A percentile compares a stretch with the other conserved stretches of the same genome.
Evolutionary conservation across 495 filamentous ascomycete species (phyloP).

Genomic region (Cudoniella acicularis): DNA sequence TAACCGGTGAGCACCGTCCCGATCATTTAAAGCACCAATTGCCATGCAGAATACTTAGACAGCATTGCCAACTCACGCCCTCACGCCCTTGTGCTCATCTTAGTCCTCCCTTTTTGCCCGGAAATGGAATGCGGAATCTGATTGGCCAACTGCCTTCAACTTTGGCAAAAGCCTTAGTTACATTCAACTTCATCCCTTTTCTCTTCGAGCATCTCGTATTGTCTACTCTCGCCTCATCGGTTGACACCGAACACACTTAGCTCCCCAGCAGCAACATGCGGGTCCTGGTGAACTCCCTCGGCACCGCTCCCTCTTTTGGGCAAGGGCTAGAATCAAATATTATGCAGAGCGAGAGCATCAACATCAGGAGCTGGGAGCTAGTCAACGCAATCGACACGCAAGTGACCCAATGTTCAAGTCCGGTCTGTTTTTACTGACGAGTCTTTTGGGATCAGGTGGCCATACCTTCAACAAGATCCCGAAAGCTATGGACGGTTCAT

Average conservation of each 20-base stretch:
- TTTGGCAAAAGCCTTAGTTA: background rate
- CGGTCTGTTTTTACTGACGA: background rate
- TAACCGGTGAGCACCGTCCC: background rate
- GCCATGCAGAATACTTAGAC: background rate
- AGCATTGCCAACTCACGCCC: no score
- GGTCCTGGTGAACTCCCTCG: slow-evolving; percentile 1
- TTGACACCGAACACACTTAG: background rate
- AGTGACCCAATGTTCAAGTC: background rate
- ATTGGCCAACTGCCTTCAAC: background rate
- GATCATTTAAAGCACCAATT: slow-evolving; percentile 5
- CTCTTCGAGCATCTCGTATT: background rate
- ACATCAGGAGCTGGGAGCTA: slow-evolving; percentile 5
- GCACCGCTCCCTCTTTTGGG: background rate
- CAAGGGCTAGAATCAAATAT: background rate
- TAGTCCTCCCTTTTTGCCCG: background rate
- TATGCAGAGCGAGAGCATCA: background rate
- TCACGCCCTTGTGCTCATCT: background rate
- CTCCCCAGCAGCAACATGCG: slow-evolving; percentile 6
- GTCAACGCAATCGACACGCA: slow-evolving; percentile 9
- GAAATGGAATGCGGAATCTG: background rate
- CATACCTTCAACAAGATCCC: slow-evolving; percentile 21
- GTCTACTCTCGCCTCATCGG: background rate
- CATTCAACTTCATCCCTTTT: background rate
- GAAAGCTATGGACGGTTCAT: slow-evolving; percentile 3
- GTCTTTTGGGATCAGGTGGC: slow-evolving; percentile 7